These are phyloP conservation scores for Clonostachys solani DNA, from an alignment of 2,329 filamentous ascomycete species.

Conservation along the genomic window DNA sequence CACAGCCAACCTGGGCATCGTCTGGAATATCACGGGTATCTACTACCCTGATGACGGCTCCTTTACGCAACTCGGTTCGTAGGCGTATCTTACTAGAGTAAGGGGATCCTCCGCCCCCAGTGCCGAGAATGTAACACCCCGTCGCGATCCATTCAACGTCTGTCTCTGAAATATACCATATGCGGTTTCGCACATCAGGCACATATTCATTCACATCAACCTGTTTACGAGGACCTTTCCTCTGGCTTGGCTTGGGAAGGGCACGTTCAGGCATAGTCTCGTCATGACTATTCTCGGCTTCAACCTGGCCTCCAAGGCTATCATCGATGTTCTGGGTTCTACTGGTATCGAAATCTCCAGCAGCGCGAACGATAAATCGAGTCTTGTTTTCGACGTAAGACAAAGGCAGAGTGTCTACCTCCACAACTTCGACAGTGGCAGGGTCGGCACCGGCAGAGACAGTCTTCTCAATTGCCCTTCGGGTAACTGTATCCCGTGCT, in stretches of 20 bases:
- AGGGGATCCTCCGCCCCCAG: constrained; percentile 54
- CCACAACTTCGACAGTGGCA: constrained; percentile 40
- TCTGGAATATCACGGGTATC: constrained; percentile 44
- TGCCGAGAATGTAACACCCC: constrained; percentile 58
- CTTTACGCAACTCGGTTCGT: constrained; percentile 42
- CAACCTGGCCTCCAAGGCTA: neutral
- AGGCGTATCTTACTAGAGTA: constrained; percentile 47
- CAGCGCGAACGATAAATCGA: constrained; percentile 54
- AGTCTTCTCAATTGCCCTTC: constrained; percentile 36
- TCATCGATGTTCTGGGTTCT: neutral
- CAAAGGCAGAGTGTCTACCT: constrained; percentile 50
- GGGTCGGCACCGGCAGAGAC: constrained; percentile 38
- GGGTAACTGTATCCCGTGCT: constrained; percentile 28
- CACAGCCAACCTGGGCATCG: constrained; percentile 47
- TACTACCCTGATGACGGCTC: constrained; percentile 46
- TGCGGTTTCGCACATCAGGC: constrained; percentile 42
- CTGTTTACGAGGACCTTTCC: constrained; percentile 7
- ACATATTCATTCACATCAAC: constrained; percentile 35
- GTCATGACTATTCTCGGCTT: constrained; percentile 1
- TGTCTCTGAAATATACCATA: constrained; percentile 54
- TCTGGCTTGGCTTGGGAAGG: neutral
- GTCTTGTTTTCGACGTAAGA: constrained; percentile 49
- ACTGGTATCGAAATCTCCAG: constrained; percentile 47
- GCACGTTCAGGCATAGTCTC: constrained; percentile 13
- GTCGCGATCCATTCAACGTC: constrained; percentile 53